Base-by-base conservation (phyloP, 345 rosid species). In the Fremontodendron californicum region DNA sequence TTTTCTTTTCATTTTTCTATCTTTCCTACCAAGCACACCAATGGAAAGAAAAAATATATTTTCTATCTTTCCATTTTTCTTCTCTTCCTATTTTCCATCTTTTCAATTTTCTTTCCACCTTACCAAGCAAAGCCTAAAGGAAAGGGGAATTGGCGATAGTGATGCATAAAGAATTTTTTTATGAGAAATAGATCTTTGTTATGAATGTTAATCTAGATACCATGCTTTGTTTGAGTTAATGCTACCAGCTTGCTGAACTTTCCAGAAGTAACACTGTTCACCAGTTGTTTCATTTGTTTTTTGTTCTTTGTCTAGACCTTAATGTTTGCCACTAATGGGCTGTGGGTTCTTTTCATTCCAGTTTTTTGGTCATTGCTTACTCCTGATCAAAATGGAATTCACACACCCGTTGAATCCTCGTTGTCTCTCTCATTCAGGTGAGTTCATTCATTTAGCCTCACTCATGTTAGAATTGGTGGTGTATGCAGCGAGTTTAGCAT, bases 361-460 rank as follows among this genome's bases (percentile, higher is more conserved):
- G 98, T 90, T 52, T 86, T 90, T 75, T 94, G 94, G 97, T 89
- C 98, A 8, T 78, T 94, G 25, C 89, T 94, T 23, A 87, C 98
- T 60, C 89, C 94, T 39, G 84, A 82, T 61, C 86, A 88, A 78
- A 91, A 67, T 33, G 82, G 88, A 82, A 48, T 80, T 58, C 86
- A 75, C 25, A 27, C 89, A 3, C 88, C 90, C 5, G 92, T 88
- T 58, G 94, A 94, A 77, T 90, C 97, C 78, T 84, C 93, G 57
- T 77, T 92, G 79, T 92, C 97, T 68, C 81, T 91, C 65, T 89
- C 97, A 0, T 94, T 89, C 88, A 88, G 95, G 98, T 94, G 23
- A 85, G 86, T 81, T 65, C 35, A 48, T 64, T 37, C n/a, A 33
- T n/a, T 39, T 42, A 40, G 51, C 10, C 35, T 11, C 1, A 6